Percentiles rank a stretch among this genome's conserved stretches.
phyloP scores from a whole-genome alignment of 2,329 filamentous ascomycete genomes.

The Fusarium stilboides region DNA sequence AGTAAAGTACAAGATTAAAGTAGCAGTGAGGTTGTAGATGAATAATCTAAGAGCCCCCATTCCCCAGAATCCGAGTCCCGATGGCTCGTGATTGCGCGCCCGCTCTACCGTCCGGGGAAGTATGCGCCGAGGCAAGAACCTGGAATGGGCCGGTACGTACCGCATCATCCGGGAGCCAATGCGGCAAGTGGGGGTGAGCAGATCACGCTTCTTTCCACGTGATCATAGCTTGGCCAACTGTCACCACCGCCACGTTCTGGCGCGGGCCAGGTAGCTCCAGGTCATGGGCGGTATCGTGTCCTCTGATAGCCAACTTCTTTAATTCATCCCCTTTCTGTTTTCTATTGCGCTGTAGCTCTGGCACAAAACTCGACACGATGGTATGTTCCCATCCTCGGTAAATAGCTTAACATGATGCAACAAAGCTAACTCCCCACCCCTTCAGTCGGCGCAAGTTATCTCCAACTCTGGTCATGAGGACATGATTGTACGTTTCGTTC shows the following conservation, averaged over 20 bases:
- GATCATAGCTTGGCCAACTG: conserved; percentile 46
- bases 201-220: conserved; percentile 45
- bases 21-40: conserved; percentile 31
- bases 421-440: conserved; percentile 50
- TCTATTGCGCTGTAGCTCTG: conserved; percentile 32
- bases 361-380: conserved; percentile 44
- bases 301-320: conserved; percentile 46
- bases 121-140: conserved; percentile 45
- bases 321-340: conserved; percentile 31
- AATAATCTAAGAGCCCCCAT: conserved; percentile 31
- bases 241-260: conserved; percentile 48
- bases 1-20: neutral
- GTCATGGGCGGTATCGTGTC: conserved; percentile 51
- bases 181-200: conserved; percentile 44
- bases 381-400: conserved; percentile 31
- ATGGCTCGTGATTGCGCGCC: conserved; percentile 47
- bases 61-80: conserved; percentile 30
- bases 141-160: conserved; percentile 41
- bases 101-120: conserved; percentile 48
- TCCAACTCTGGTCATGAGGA: conserved; percentile 83
- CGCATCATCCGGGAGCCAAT: conserved; percentile 24
- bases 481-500: conserved; percentile 88
- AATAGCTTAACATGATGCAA: conserved; percentile 4
- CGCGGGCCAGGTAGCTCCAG: conserved; percentile 45
- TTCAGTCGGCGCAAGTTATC: conserved; percentile 62